Evolutionary conservation across 441 rosid genomes (phyloP), one percentile per base, ranked within the genome.

Genomic region (Eugenia klotzschiana): DNA sequence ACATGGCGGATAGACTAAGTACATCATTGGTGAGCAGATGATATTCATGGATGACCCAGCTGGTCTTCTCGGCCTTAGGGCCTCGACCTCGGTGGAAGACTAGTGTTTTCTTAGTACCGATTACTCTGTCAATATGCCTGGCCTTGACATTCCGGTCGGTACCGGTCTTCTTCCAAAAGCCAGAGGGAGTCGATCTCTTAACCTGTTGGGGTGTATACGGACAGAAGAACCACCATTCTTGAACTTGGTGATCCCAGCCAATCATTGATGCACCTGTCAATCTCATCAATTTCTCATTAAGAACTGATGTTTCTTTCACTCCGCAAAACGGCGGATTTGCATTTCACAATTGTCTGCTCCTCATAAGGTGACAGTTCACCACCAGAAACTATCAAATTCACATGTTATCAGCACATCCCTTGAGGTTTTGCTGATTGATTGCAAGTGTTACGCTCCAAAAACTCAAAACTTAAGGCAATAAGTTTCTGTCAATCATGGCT

Each of bases 31-130:
- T 0, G 29, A 12, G 43, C 20, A 79, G 85, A 16, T 25, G 85
- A 5, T 77, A 83, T 2, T 55, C 82, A 51, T 83, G 81, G 74
- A 83, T 83, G 22, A 83, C 82, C 85, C 85, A 83, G 85, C 46
- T 29, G 18, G 85, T 83, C 56, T 18, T 79, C 15, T 5, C 23
- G 16, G 15, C 80, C 6, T 10, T 43, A 52, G 16, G 43, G 57
- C 72, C 46, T 15, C 33, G 56, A 18, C 85, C 85, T 56, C 12
- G 11, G 55, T 52, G 14, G 85, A 83, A 77, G 22, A 56, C 64
- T 5, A 83, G 53, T 1, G 37, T 77, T 50, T 83, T 79, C 81
- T 79, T 83, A 7, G 7, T 13, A 50, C 85, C 85, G 6, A 77
- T 77, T 7, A 12, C 37, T 10, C n/a, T 13, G 49, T 7, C n/a